phyloP scores from a whole-genome alignment of 2,329 filamentous ascomycete species.

The Monosporascus ibericus region DNA sequence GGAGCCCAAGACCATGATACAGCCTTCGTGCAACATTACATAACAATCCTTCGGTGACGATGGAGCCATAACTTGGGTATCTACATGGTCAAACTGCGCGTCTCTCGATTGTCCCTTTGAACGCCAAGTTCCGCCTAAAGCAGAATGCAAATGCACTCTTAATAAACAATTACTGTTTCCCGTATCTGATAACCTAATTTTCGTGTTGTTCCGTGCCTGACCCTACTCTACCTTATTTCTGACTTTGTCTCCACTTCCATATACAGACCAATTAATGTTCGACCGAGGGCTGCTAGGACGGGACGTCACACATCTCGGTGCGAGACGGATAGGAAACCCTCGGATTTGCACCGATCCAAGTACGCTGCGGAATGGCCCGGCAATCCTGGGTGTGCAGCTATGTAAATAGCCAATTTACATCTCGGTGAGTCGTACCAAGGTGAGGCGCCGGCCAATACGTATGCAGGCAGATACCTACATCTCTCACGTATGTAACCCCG shows the following conservation, averaged over 20 bases:
- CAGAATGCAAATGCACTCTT: too few relatives aligned
- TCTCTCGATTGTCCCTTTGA: too few relatives aligned
- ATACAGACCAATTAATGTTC: too few relatives aligned
- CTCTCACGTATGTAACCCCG: background rate
- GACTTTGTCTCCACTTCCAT: too few relatives aligned
- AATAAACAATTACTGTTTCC: too few relatives aligned
- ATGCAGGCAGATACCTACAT: background rate
- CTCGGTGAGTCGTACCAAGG: background rate
- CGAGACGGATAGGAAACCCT: background rate
- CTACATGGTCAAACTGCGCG: background rate
- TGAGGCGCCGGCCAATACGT: background rate
- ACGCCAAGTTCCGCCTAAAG: too few relatives aligned
- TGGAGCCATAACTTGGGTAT: background rate
- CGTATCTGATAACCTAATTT: too few relatives aligned
- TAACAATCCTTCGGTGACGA: background rate
- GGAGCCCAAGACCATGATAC: slow-evolving; percentile 9
- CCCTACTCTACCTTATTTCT: too few relatives aligned
- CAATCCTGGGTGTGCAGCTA: background rate
- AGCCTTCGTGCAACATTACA: background rate
- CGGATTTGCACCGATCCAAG: background rate
- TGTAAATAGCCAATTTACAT: background rate
- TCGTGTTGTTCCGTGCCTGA: too few relatives aligned
- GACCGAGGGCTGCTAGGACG: too few relatives aligned
- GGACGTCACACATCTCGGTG: too few relatives aligned
- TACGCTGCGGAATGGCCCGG: background rate